A percentile compares a stretch with the other conserved stretches of the same genome.
phyloP scores from a whole-genome alignment of 352 stramenopile genomes.

The Phytophthora constricta region DNA sequence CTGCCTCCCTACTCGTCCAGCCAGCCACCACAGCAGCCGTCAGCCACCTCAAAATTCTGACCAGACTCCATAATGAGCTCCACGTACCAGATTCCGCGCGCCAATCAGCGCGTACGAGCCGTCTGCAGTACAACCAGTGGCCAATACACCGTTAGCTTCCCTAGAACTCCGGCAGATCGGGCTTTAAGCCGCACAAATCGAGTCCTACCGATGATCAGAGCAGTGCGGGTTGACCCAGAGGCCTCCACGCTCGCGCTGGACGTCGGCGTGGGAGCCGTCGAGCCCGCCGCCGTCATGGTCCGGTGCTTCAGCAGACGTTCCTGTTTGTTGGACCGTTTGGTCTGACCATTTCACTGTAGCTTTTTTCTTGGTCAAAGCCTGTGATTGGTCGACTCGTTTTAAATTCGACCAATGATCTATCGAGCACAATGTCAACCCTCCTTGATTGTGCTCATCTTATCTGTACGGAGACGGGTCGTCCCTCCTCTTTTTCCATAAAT shows the following conservation, averaged over 20 bases:
- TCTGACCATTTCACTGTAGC: neutral
- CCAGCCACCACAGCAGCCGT: neutral
- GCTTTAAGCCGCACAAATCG: too few relatives aligned
- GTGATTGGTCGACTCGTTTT: neutral
- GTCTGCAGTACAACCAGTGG: slow-evolving; percentile 41
- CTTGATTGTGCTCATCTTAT: neutral
- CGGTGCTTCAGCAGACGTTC: too few relatives aligned
- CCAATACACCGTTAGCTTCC: neutral
- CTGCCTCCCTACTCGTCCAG: slow-evolving; percentile 48
- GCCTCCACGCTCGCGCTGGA: slow-evolving; percentile 13
- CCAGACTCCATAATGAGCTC: slow-evolving; percentile 4
- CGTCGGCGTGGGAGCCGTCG: slow-evolving; percentile 26
- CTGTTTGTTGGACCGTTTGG: slow-evolving; percentile 6
- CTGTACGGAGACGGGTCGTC: slow-evolving; percentile 22
- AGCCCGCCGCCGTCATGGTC: neutral
- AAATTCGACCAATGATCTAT: slow-evolving; percentile 5
- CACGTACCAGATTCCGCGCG: slow-evolving; percentile 49
- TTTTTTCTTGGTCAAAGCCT: too few relatives aligned
- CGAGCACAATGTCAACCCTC: neutral
- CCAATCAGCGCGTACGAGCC: slow-evolving; percentile 77
- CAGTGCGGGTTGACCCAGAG: slow-evolving; percentile 40
- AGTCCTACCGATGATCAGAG: slow-evolving; percentile 70
- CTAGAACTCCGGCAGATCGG: slow-evolving; percentile 4
- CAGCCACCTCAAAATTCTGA: neutral
- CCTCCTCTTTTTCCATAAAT: slow-evolving; percentile 28